A percentile compares a stretch with the other conserved stretches of the same genome.
Evolutionary conservation across 1,284 basidiomycete genomes (phyloP).

Genomic region (Lentinula novae-zelandiae): DNA sequence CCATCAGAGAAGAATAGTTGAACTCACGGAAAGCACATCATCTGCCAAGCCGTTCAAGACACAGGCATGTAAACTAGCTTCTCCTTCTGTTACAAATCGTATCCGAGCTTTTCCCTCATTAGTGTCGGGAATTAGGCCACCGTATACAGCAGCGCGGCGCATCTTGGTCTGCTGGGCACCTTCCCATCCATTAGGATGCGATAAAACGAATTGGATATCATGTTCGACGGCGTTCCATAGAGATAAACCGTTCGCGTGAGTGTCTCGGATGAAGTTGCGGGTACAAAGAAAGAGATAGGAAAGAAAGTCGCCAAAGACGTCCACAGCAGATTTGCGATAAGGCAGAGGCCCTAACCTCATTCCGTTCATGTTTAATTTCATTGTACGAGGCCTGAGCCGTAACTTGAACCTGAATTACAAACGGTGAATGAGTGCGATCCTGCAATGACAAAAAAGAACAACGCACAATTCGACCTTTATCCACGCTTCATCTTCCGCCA

Average conservation of each 20-base stretch:
- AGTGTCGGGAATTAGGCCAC: slow-evolving; percentile 65
- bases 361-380: slow-evolving; percentile 77
- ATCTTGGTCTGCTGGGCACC: slow-evolving; percentile 76
- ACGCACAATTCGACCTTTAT: slow-evolving; percentile 68
- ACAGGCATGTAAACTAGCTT: slow-evolving; percentile 76
- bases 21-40: slow-evolving; percentile 64
- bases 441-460: neutral
- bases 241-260: slow-evolving; percentile 62
- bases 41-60: slow-evolving; percentile 69
- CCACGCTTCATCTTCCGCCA: slow-evolving; percentile 74
- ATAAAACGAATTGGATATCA: slow-evolving; percentile 67
- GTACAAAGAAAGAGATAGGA: slow-evolving; percentile 71
- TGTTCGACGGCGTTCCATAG: slow-evolving; percentile 65
- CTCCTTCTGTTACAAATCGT: slow-evolving; percentile 75
- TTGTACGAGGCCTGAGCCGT: slow-evolving; percentile 66
- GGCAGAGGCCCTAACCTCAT: slow-evolving; percentile 69
- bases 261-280: slow-evolving; percentile 67
- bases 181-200: slow-evolving; percentile 81
- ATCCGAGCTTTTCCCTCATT: slow-evolving; percentile 67
- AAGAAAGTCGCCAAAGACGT: slow-evolving; percentile 77
- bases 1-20: neutral
- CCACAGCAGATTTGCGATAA: slow-evolving; percentile 57
- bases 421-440: neutral
- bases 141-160: slow-evolving; percentile 65
- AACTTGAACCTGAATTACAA: slow-evolving; percentile 61